These are phyloP conservation scores for Chiua virens DNA, from an alignment of 768 basidiomycete genomes.

Conservation along the genomic window DNA sequence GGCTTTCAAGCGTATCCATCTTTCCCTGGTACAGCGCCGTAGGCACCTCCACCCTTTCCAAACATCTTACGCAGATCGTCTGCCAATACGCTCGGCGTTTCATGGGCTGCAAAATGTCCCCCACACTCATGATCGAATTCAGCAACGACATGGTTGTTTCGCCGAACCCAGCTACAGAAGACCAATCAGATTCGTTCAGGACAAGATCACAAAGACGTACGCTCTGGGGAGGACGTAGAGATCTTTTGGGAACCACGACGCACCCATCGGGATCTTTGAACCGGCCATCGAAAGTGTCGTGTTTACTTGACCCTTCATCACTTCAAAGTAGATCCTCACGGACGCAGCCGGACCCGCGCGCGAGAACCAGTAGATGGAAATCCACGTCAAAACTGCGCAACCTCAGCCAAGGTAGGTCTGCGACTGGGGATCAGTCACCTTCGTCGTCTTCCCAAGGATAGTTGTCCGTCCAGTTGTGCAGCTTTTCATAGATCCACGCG, in stretches of 20 bases:
- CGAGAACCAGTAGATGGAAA: constrained; percentile 61
- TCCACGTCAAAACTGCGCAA: constrained; percentile 55
- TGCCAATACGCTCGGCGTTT: constrained; percentile 48
- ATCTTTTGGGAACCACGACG: constrained; percentile 57
- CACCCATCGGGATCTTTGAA: constrained; percentile 45
- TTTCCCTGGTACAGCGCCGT: constrained; percentile 45
- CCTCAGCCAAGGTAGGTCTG: background rate
- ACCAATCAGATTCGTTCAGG: background rate
- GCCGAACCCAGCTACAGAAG: constrained; percentile 42
- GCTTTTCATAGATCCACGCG: constrained; percentile 57
- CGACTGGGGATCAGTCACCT: constrained; percentile 29
- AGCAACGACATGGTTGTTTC: constrained; percentile 43
- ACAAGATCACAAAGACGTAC: constrained; percentile 29
- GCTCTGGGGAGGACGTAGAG: constrained; percentile 33
- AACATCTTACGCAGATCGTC: constrained; percentile 59
- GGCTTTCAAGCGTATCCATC: constrained; percentile 37
- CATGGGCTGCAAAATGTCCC: constrained; percentile 60
- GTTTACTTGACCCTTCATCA: background rate
- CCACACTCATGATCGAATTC: constrained; percentile 48
- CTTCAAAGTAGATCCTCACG: constrained; percentile 59
- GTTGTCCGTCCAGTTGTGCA: constrained; percentile 47
- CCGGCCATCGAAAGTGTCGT: fast-evolving
- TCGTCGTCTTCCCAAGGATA: constrained; percentile 63
- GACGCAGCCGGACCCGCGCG: constrained; percentile 58
- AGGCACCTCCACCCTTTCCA: constrained; percentile 49